phyloP scores from a whole-genome alignment of 768 basidiomycete genomes.

The Trametes maxima region DNA sequence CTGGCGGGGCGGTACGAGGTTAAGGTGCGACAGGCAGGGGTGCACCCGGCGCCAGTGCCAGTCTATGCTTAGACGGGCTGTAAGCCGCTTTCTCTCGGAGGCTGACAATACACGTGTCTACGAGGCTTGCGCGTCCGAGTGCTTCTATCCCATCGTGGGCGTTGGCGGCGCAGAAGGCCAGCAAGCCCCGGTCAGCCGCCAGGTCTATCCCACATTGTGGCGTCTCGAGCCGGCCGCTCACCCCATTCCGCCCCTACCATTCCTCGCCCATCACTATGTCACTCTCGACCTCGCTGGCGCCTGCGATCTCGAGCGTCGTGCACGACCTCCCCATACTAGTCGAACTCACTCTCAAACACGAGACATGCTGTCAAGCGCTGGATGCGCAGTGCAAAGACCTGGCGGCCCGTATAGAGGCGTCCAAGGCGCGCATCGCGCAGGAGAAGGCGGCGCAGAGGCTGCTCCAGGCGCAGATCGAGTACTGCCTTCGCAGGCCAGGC shows the following conservation, averaged over 20 bases:
- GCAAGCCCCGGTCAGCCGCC: background rate
- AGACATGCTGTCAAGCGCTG: conserved; percentile 19
- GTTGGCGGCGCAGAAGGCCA: background rate
- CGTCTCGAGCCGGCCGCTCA: background rate
- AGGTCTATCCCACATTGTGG: background rate
- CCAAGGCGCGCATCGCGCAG: conserved; percentile 16
- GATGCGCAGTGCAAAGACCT: conserved; percentile 19
- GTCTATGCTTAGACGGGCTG: background rate
- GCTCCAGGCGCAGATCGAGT: conserved; percentile 13
- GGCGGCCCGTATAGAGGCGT: conserved; percentile 7
- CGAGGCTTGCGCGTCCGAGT: background rate
- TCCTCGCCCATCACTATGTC: background rate
- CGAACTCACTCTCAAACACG: conserved; percentile 18
- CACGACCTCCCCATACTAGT: conserved; percentile 16
- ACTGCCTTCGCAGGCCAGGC: conserved; percentile 4
- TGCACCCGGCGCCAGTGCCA: background rate
- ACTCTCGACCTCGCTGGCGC: conserved; percentile 1
- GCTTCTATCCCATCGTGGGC: background rate
- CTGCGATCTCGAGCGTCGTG: conserved; percentile 8
- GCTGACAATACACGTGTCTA: conserved; percentile 6
- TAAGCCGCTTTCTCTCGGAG: conserved; percentile 1
- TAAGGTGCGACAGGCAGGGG: background rate
- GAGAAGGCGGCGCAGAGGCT: conserved; percentile 23
- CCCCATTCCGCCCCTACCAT: background rate
- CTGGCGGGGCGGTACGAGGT: background rate